Evolutionary conservation across 2,329 filamentous ascomycete genomes (phyloP).

Genomic region (Ceratocystis ficicola): DNA sequence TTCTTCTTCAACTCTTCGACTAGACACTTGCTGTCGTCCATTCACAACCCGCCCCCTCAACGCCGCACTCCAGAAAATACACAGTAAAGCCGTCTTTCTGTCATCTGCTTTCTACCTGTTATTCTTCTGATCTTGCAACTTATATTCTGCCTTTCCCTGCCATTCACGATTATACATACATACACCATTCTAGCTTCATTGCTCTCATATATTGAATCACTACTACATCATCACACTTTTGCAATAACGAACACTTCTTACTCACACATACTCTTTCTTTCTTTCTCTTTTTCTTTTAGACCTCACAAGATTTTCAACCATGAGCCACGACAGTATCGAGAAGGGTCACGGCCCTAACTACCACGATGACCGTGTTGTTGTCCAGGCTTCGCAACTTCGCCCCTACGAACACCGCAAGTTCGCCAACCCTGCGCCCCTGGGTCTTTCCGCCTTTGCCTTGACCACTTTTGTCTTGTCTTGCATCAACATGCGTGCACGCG

Average conservation of each 20-base stretch:
- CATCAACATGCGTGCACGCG: constrained; percentile 57
- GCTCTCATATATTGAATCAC: not conserved
- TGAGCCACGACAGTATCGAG: constrained; percentile 21
- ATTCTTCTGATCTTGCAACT: not conserved
- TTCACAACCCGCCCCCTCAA: constrained; percentile 6
- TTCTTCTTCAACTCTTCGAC: constrained; percentile 11
- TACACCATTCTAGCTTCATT: constrained; percentile 10
- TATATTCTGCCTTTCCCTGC: not conserved
- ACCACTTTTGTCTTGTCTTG: constrained; percentile 69
- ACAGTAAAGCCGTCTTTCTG: not conserved
- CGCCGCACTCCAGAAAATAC: constrained; percentile 8
- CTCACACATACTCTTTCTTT: constrained; percentile 9
- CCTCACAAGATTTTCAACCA: constrained; percentile 21
- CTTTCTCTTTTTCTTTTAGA: constrained; percentile 16
- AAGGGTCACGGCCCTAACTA: constrained; percentile 20
- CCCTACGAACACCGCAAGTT: constrained; percentile 56
- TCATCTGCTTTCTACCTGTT: not conserved
- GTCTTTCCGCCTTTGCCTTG: constrained; percentile 66
- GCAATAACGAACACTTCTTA: constrained; percentile 9
- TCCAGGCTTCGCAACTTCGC: constrained; percentile 58
- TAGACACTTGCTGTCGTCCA: constrained; percentile 14
- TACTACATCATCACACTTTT: not conserved
- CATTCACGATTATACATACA: not conserved
- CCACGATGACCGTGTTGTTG: constrained; percentile 22
- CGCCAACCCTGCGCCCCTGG: constrained; percentile 67